A percentile compares a stretch with the other conserved stretches of the same genome.
Evolutionary conservation across 192 early-diverging fungal genomes (phyloP).

Genomic region (Umbelopsis sp.): DNA sequence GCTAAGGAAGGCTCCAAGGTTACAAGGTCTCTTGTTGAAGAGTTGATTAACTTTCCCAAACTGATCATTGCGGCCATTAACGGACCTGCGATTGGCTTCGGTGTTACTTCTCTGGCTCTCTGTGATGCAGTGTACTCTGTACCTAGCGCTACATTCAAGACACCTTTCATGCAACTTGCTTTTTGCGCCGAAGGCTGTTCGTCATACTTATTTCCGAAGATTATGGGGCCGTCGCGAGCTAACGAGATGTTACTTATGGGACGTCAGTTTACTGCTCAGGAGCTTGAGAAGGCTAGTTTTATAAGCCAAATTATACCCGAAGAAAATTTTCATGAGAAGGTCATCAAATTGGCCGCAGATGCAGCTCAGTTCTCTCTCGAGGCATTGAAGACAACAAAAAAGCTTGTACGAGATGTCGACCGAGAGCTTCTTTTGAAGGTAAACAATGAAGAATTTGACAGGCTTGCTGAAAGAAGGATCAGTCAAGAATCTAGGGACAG

Average conservation of each 20-base stretch:
- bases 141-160: slow-evolving; percentile 61
- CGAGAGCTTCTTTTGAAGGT: slow-evolving; percentile 43
- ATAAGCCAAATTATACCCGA: slow-evolving; percentile 30
- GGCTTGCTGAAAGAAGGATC: slow-evolving; percentile 41
- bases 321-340: slow-evolving; percentile 50
- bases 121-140: slow-evolving; percentile 65
- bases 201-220: slow-evolving; percentile 64
- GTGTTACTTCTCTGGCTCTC: slow-evolving; percentile 58
- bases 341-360: slow-evolving; percentile 49
- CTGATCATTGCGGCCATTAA: slow-evolving; percentile 72
- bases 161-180: slow-evolving; percentile 72
- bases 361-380: slow-evolving; percentile 55
- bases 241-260: slow-evolving; percentile 69
- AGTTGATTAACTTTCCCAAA: slow-evolving; percentile 65
- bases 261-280: slow-evolving; percentile 46
- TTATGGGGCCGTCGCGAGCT: slow-evolving; percentile 63
- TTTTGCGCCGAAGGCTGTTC: slow-evolving; percentile 79
- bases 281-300: slow-evolving; percentile 51
- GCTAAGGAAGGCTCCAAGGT: slow-evolving; percentile 15
- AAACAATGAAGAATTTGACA: slow-evolving; percentile 53
- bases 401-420: slow-evolving; percentile 47
- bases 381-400: slow-evolving; percentile 61
- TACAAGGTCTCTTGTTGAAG: slow-evolving; percentile 26
- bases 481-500: not conserved
- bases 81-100: slow-evolving; percentile 68